phyloP scores from a whole-genome alignment of 805 yeast species.

The Debaryomyces maramus region DNA sequence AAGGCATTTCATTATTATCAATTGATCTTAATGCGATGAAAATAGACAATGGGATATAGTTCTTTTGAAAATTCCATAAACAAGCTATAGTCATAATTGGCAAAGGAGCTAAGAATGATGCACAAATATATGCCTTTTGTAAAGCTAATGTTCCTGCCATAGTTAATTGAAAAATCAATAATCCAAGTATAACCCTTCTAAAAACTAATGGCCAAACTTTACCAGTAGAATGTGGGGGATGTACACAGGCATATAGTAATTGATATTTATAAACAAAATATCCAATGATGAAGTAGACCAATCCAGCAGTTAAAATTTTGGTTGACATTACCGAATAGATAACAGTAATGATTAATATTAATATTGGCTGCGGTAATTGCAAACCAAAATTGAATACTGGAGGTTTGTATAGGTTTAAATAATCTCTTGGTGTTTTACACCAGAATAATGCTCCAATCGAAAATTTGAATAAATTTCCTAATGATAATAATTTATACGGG shows the following conservation, averaged over 20 bases:
- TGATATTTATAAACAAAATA: slow-evolving; percentile 90
- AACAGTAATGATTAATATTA: slow-evolving; percentile 79
- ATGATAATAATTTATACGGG: slow-evolving; percentile 80
- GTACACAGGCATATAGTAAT: slow-evolving; percentile 84
- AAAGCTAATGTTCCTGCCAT: slow-evolving; percentile 89
- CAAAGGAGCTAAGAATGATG: slow-evolving; percentile 71
- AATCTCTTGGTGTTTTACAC: slow-evolving; percentile 83
- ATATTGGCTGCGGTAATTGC: slow-evolving; percentile 86
- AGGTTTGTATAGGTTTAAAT: slow-evolving; percentile 73
- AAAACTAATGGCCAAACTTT: slow-evolving; percentile 92
- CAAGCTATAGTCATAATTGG: slow-evolving; percentile 67
- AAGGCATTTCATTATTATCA: slow-evolving; percentile 41
- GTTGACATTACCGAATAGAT: slow-evolving; percentile 89
- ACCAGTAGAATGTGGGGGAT: slow-evolving; percentile 96
- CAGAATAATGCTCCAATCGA: slow-evolving; percentile 55
- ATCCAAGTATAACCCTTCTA: slow-evolving; percentile 77
- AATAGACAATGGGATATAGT: slow-evolving; percentile 74
- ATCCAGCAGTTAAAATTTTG: slow-evolving; percentile 80
- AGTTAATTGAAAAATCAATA: slow-evolving; percentile 81
- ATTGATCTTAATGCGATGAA: slow-evolving; percentile 88
- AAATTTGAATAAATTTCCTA: slow-evolving; percentile 75
- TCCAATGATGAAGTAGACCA: slow-evolving; percentile 80
- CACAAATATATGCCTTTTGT: slow-evolving; percentile 74
- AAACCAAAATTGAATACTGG: slow-evolving; percentile 92
- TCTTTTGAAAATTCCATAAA: slow-evolving; percentile 78